Evolutionary conservation across 129 eudicot species (phyloP).

Genomic region (Flaveria robusta): DNA sequence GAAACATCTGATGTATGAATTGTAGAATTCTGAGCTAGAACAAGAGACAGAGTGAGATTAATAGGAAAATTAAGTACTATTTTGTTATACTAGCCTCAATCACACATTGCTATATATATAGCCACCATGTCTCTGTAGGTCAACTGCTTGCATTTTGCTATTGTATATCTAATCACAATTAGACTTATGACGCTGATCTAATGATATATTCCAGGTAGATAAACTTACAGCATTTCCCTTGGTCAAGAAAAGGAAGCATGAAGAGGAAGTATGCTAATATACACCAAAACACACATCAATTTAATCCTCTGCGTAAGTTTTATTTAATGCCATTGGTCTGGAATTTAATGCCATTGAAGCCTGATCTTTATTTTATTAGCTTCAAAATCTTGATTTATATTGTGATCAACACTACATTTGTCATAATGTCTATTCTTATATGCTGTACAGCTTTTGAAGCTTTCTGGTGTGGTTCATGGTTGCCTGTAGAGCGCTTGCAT

Average conservation of each 20-base stretch:
- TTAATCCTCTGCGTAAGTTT: conserved; percentile 69
- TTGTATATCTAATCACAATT: conserved; percentile 15
- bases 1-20: conserved; percentile 20
- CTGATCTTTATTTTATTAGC: conserved; percentile 1
- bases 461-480: conserved; percentile 65
- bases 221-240: conserved; percentile 14
- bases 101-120: conserved; percentile 16
- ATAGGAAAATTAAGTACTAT: not conserved
- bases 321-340: conserved; percentile 5
- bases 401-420: not conserved
- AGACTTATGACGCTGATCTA: conserved; percentile 11
- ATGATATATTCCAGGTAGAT: conserved; percentile 27
- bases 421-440: conserved; percentile 19
- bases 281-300: conserved; percentile 69
- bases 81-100: not conserved
- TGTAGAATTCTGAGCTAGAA: conserved; percentile 10
- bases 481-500: conserved; percentile 66
- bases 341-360: conserved; percentile 11
- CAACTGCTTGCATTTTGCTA: not conserved
- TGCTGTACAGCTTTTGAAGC: conserved; percentile 82
- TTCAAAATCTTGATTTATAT: conserved; percentile 11
- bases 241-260: conserved; percentile 41
- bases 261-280: conserved; percentile 49
- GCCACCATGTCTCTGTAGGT: conserved; percentile 1
- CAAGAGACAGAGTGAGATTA: conserved; percentile 16